Percentiles rank a stretch among this genome's conserved stretches.
phyloP scores from a whole-genome alignment of 495 filamentous ascomycete genomes.

The Hamigera avellanea region DNA sequence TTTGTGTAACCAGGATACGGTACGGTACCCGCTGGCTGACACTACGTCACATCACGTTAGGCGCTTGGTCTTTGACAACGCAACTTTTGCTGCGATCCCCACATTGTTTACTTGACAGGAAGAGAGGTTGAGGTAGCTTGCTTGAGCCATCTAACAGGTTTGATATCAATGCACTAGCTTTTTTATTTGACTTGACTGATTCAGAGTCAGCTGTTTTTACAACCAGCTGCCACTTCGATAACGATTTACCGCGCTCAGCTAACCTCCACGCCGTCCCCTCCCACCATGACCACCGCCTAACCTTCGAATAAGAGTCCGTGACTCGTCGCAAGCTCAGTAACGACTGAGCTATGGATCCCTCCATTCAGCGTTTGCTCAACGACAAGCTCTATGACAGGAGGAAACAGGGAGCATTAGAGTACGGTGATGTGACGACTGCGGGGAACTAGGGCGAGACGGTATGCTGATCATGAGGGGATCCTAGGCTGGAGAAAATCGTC shows the following conservation, averaged over 20 bases:
- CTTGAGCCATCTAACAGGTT: too few relatives aligned
- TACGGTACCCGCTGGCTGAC: too few relatives aligned
- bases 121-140: too few relatives aligned
- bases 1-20: too few relatives aligned
- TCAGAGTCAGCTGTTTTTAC: background rate
- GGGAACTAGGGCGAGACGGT: conserved; percentile 1
- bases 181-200: background rate
- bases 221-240: conserved; percentile 8
- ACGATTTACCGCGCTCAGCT: conserved; percentile 7
- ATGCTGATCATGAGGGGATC: conserved; percentile 5
- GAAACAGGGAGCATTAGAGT: conserved; percentile 95
- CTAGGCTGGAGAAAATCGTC: conserved; percentile 80
- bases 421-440: conserved; percentile 24
- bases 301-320: conserved; percentile 9
- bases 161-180: too few relatives aligned
- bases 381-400: conserved; percentile 98
- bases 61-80: conserved; percentile 18
- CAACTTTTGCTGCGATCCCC: conserved; percentile 16
- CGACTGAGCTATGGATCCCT: conserved; percentile 62
- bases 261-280: conserved; percentile 6
- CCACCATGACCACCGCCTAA: conserved; percentile 27
- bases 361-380: conserved; percentile 80
- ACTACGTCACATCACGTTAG: too few relatives aligned
- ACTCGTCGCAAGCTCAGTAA: conserved; percentile 11
- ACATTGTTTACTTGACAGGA: conserved; percentile 2